Base-by-base conservation (phyloP, 2,329 filamentous ascomycete genomes). In the Celoporthe dispersa region DNA sequence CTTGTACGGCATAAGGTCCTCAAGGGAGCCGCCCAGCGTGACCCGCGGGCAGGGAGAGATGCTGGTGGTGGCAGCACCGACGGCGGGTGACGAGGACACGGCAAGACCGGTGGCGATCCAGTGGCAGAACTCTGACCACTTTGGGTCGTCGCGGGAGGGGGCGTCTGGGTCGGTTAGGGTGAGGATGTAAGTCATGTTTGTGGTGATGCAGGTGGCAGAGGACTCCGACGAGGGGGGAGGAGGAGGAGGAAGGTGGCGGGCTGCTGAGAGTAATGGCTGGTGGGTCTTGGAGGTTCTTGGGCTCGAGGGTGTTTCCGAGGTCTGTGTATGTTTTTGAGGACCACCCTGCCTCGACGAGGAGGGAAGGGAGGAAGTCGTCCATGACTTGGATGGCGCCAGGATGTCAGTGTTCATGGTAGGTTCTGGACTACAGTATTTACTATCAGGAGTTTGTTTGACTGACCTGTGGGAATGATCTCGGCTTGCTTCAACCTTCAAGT, bases 281-380 rank as follows among this genome's bases (percentile, higher is more conserved):
- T 41, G 75, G 72, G 2, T 79, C 76, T 57, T 81, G 75, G 1
- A 81, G 77, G 22, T 78, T 74, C 31, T 77, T 73, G 0, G 80
- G 78, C 48, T 77, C 75, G 12, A 83, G 70, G 2, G 76, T 86
- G 77, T 90, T 90, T 41, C 88, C 88, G 1, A 90, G 79, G 0
- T 79, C 73, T 28, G 86, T 83, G 31, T 77, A 75, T 59, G 81
- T 79, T 68, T 84, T 75, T 19, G 76, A 79, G 1, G 80, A 77
- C 68, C 83, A 82, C 78, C 86, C 86, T 55, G 78, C 80, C 11
- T 87, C 79, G 55, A 91, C 75, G 53, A 83, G 81, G 67, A 89
- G 79, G 8, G 81, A 81, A 7, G 89, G 88, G 3, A 82, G 77
- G 77, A 91, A 91, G 71, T 87, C 84, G 73, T 90, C 84, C 70